Conservation (phyloP, 1,139 yeast genomes). For the Blastobotrys ciferrii region DNA sequence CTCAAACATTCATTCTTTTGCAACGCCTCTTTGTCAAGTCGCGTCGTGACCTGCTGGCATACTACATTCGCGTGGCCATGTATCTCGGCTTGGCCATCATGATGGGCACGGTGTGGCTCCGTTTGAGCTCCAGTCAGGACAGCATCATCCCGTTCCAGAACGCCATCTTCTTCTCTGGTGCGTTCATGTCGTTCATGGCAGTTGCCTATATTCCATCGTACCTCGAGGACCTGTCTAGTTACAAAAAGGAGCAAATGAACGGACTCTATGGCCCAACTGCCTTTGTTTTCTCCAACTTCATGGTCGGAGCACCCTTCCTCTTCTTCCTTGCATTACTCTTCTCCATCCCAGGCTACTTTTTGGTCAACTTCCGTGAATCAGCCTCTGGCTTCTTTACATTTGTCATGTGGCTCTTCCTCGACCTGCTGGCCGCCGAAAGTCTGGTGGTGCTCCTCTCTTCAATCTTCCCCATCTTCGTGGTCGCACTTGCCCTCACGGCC, state of each 20-base stretch:
- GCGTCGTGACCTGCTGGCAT: constrained; percentile 40
- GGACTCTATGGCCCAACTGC: constrained; percentile 43
- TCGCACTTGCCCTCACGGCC: constrained; percentile 43
- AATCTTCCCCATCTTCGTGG: constrained; percentile 41
- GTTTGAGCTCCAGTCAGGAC: constrained; percentile 35
- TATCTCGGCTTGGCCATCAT: constrained; percentile 42
- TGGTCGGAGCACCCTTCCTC: constrained; percentile 43
- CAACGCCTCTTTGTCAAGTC: constrained; percentile 38
- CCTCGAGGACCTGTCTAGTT: constrained; percentile 40
- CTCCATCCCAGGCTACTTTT: constrained; percentile 40
- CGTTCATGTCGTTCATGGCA: constrained; percentile 47
- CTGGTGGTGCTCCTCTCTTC: constrained; percentile 41
- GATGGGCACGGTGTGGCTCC: constrained; percentile 47
- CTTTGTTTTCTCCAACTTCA: constrained; percentile 39
- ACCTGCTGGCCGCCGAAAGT: constrained; percentile 44
- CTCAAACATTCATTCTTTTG: constrained; percentile 25
- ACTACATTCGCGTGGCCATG: constrained; percentile 42
- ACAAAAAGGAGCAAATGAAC: constrained; percentile 38
- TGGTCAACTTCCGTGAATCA: constrained; percentile 36
- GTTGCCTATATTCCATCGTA: constrained; percentile 46
- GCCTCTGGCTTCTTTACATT: constrained; percentile 39
- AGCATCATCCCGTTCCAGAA: constrained; percentile 42
- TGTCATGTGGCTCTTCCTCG: constrained; percentile 42
- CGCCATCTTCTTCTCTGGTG: constrained; percentile 46
- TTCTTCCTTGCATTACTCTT: constrained; percentile 39